Evolutionary conservation across 1,284 basidiomycete species (phyloP).

Genomic region (Peniophora sp.): DNA sequence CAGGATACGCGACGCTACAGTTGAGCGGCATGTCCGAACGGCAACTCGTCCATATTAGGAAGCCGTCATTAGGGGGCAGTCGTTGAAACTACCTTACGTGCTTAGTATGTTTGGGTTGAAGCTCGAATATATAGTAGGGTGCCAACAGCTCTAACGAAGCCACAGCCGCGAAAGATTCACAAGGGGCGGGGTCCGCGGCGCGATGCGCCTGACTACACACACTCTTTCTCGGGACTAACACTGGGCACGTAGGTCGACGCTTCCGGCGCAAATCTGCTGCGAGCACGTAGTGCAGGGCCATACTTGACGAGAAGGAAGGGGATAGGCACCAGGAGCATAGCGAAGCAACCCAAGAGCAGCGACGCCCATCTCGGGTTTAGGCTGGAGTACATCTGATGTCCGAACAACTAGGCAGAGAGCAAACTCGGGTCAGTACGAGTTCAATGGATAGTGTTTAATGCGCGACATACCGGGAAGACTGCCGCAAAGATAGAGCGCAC

Average conservation of each 20-base stretch:
- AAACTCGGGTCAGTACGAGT: conserved; percentile 11
- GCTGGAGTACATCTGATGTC: conserved; percentile 26
- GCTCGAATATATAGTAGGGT: too few species aligned
- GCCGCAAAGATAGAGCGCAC: conserved; percentile 26
- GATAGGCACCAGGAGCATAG: conserved; percentile 24
- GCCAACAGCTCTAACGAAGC: too few species aligned
- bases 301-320: conserved; percentile 26
- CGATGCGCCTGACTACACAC: too few species aligned
- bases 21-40: too few species aligned
- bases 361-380: conserved; percentile 27
- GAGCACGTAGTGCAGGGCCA: conserved; percentile 18
- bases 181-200: too few species aligned
- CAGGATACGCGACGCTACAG: too few species aligned
- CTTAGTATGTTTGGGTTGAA: too few species aligned
- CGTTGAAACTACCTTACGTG: too few species aligned
- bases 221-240: too few species aligned
- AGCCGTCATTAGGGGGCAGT: too few species aligned
- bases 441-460: conserved; percentile 23
- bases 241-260: neutral
- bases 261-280: conserved; percentile 22
- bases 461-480: conserved; percentile 6
- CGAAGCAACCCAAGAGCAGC: conserved; percentile 23
- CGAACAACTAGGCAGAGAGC: conserved; percentile 24
- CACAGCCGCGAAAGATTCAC: too few species aligned
- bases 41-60: too few species aligned